Evolutionary conservation across 768 basidiomycete genomes (phyloP), one percentile per base, ranked within the genome.

Genomic region (Boletus barrowsii): DNA sequence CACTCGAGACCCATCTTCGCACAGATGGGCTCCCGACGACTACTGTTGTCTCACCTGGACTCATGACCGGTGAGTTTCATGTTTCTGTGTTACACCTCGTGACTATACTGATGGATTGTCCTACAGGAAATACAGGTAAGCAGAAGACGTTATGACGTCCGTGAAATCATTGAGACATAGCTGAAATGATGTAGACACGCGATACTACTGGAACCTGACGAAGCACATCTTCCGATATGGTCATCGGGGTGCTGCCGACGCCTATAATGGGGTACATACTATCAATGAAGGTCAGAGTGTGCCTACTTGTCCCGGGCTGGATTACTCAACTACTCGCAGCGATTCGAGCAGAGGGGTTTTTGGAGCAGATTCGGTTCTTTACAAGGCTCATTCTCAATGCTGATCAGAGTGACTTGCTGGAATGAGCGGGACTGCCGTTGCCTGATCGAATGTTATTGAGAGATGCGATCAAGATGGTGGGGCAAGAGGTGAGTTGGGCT

Each of bases 201-300:
- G 67, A 40, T 68, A 69, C 47, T 78, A 79, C 47, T 78, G 77
- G 79, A 68, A 69, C 50, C 69, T 81, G 24, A 77, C 79, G 22
- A 59, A 57, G 32, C 72, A 79, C 56, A 79, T 79, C 52, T 77
- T 77, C 67, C 77, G 78, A 40, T 81, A 77, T 60, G 67, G 68
- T 17, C 76, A 76, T 59, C 53, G 54, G 18, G 61, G 57, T 36
- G 48, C 35, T 20, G 20, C 32, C 32, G 65, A 63, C 46, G 73
- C 65, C 51, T 80, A 81, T 53, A 67, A 68, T 13, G 77, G 66
- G 29, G 36, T 42, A 13, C 68, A 70, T 54, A 70, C 68, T 24
- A 42, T 55, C 33, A 70, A 68, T 7, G 66, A 68, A 64, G 68
- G 68, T 68, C 4, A n/a, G 57, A 29, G 26, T 1, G 26, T 29